A percentile compares a stretch with the other conserved stretches of the same genome.
Conservation (phyloP, 345 rosid genomes). For the Lumnitzera racemosa region DNA sequence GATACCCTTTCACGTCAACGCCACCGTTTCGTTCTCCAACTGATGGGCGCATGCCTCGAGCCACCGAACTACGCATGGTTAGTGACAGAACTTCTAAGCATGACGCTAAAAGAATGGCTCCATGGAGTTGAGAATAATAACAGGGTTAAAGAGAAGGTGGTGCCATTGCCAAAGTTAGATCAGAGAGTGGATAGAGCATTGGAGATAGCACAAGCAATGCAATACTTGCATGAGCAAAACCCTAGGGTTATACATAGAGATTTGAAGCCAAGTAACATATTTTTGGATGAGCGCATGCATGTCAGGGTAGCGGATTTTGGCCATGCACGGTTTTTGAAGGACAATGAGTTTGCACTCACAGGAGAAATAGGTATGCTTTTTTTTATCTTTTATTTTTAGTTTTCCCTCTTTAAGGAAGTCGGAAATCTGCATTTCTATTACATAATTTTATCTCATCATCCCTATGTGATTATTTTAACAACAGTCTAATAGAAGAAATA, state of each 20-base stretch:
- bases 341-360: slow-evolving; percentile 43
- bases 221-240: slow-evolving; percentile 53
- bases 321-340: slow-evolving; percentile 45
- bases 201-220: slow-evolving; percentile 65
- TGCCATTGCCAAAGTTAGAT: slow-evolving; percentile 33
- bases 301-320: slow-evolving; percentile 60
- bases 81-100: slow-evolving; percentile 37
- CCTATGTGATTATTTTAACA: too few species aligned
- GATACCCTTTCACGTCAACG: slow-evolving; percentile 50
- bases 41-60: slow-evolving; percentile 50
- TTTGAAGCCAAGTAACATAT: slow-evolving; percentile 59
- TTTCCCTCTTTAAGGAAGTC: too few species aligned
- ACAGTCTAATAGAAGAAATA: too few species aligned
- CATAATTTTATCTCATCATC: too few species aligned
- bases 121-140: slow-evolving; percentile 30
- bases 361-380: slow-evolving; percentile 43
- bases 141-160: slow-evolving; percentile 16
- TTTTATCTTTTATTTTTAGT: background rate
- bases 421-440: too few species aligned
- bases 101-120: slow-evolving; percentile 52
- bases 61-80: slow-evolving; percentile 49
- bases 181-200: slow-evolving; percentile 32
- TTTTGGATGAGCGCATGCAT: slow-evolving; percentile 37
- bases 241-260: slow-evolving; percentile 59
- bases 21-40: slow-evolving; percentile 41